Conservation (phyloP, 2,329 filamentous ascomycete species). For the Penicillium olsonii region DNA sequence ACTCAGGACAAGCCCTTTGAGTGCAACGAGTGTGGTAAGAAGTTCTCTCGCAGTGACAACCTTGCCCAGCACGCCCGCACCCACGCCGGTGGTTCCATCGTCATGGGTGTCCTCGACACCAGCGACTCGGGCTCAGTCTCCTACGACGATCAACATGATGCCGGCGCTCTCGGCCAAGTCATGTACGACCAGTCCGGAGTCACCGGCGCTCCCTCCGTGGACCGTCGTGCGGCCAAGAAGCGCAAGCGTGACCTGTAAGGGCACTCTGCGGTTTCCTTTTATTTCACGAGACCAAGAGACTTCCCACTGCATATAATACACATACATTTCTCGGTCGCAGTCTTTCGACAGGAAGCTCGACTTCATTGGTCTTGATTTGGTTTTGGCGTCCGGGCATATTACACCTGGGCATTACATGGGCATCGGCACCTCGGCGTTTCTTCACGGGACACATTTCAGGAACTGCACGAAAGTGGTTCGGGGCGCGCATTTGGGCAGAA, state of each 20-base stretch:
- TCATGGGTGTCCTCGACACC: conserved; percentile 84
- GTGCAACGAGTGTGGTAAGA: conserved; percentile 97
- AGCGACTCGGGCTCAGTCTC: conserved; percentile 53
- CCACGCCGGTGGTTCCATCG: conserved; percentile 83
- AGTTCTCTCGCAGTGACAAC: conserved; percentile 98
- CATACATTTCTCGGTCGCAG: conserved; percentile 28
- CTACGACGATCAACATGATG: conserved; percentile 58
- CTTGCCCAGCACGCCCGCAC: conserved; percentile 93
- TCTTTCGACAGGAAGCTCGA: conserved; percentile 25
- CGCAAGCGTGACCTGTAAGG: conserved; percentile 66
- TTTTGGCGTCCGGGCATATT: conserved; percentile 39
- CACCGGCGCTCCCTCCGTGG: conserved; percentile 45
- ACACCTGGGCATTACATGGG: conserved; percentile 22
- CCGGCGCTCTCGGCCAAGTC: conserved; percentile 69
- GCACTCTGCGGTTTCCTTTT: conserved; percentile 11
- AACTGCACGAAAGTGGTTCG: conserved; percentile 6
- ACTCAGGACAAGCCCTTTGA: conserved; percentile 98
- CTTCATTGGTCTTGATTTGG: conserved; percentile 30
- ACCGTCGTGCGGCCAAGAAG: conserved; percentile 69
- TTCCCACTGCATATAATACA: conserved; percentile 34
- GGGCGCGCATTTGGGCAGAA: conserved; percentile 6
- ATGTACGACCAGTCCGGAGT: conserved; percentile 78
- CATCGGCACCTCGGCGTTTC: conserved; percentile 14
- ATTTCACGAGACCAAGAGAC: conserved; percentile 42
- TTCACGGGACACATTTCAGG: conserved; percentile 10